Base-by-base conservation (phyloP, 805 yeast genomes). In the Dipodascopsis uninucleata region DNA sequence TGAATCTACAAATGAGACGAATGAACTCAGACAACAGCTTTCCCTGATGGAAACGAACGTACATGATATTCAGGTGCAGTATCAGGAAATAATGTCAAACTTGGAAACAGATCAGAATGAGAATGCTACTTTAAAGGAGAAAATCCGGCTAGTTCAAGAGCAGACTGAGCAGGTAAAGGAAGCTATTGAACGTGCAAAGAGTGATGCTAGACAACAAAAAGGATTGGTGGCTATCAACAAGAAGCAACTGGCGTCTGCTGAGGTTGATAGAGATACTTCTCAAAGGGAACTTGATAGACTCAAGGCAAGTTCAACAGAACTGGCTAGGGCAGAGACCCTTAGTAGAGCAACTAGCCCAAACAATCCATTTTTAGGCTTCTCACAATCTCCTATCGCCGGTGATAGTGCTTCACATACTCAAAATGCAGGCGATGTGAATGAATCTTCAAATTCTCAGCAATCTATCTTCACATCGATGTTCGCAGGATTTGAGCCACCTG, bases 31-130 rank as follows among this genome's bases (percentile, higher is more conserved):
- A 56, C 78, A 85, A 42, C 89, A 86, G 57, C 71, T 85, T 1
- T 76, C 86, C 0, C 73, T 85, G 33, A 75, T 84, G 1, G 95
- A 88, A 62, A 94, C 95, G 8, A 82, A 77, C 56, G 75, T 76
- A 58, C 82, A 85, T 62, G 79, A 84, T 4, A 73, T 82, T 36
- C 84, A 85, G 48, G 62, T 78, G 0, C 79, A 82, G 52, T 70
- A 82, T 52, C 78, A 77, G 53, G 76, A 75, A 35, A 67, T 81
- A 41, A 84, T 82, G 56, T 61, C 72, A 3, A 72, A 75, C 16
- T 70, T 82, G 36, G 85, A 82, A 43, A 76, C 75, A 38, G 74
- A 82, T n/a, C 89, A 85, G 65, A 75, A 77, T 58, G 76, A 77
- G 56, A 85, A 83, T 53, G 70, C 76, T 12, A 60, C 74, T 3